Conservation (phyloP, 768 basidiomycete genomes). For the Suillus subluteus region DNA sequence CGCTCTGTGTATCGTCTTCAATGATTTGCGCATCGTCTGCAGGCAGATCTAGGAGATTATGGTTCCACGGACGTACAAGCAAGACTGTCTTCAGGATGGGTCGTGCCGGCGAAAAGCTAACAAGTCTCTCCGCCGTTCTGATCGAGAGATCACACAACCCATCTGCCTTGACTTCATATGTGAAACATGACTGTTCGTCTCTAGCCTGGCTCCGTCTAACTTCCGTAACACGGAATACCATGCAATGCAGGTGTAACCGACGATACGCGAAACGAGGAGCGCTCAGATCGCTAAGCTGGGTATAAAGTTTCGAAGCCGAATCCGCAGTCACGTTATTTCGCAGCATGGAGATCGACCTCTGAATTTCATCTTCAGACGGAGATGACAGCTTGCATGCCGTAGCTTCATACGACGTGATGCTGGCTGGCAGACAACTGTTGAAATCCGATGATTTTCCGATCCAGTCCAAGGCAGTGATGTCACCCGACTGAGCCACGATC, state of each 20-base stretch:
- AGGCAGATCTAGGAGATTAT: neutral
- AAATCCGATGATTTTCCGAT: neutral
- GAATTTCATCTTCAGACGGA: neutral
- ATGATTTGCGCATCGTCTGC: neutral
- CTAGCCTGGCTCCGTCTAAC: neutral
- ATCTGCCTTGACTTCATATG: neutral
- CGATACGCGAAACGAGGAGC: neutral
- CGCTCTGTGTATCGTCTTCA: neutral
- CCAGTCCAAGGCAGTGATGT: neutral
- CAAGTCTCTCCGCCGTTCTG: neutral
- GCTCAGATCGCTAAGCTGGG: neutral
- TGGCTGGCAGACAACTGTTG: neutral
- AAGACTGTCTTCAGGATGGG: neutral
- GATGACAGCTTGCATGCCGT: neutral
- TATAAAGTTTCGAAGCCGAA: neutral
- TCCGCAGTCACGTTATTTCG: neutral
- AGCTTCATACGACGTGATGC: neutral
- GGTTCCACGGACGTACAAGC: neutral
- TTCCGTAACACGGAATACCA: neutral
- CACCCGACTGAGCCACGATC: constrained; percentile 1
- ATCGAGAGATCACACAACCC: neutral
- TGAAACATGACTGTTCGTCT: neutral
- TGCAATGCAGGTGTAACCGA: neutral
- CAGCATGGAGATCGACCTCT: neutral
- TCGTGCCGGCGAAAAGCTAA: neutral